Conservation (phyloP, 2,329 filamentous ascomycete genomes). For the Echinosphaeria canescens region DNA sequence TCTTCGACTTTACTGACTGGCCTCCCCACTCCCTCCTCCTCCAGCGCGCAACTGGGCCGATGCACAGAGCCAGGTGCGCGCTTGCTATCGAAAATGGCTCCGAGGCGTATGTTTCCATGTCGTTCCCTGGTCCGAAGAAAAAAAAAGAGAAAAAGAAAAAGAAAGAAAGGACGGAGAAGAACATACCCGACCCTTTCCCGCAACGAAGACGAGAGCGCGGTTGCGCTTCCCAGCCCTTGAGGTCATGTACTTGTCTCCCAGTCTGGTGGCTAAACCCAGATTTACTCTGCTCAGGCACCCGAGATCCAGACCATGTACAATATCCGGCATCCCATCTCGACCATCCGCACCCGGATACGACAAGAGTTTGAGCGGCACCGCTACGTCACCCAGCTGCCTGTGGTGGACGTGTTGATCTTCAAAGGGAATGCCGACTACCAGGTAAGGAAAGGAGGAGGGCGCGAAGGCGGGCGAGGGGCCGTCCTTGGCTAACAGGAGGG, state of each 20-base stretch:
- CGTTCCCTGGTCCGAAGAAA: background rate
- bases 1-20: no score
- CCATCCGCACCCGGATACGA: slow-evolving; percentile 79
- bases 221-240: no score
- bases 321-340: slow-evolving; percentile 68
- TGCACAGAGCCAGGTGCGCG: slow-evolving; percentile 69
- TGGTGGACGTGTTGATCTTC: slow-evolving; percentile 76
- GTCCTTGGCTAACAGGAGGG: background rate
- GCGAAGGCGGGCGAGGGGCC: background rate
- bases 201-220: no score
- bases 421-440: slow-evolving; percentile 90
- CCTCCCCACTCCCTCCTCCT: no score
- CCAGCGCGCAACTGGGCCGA: slow-evolving; percentile 80
- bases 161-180: no score
- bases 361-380: slow-evolving; percentile 94
- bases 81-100: slow-evolving; percentile 88
- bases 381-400: slow-evolving; percentile 73
- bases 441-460: slow-evolving; percentile 26
- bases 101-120: slow-evolving; percentile 53
- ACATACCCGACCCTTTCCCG: no score
- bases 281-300: slow-evolving; percentile 51
- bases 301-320: slow-evolving; percentile 98
- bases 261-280: no score
- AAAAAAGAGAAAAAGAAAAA: no score
- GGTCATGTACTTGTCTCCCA: no score